A percentile compares a stretch with the other conserved stretches of the same genome.
These are phyloP conservation scores for Penicillium sp. DNA, from an alignment of 2,329 filamentous ascomycete genomes.

Conservation along the genomic window DNA sequence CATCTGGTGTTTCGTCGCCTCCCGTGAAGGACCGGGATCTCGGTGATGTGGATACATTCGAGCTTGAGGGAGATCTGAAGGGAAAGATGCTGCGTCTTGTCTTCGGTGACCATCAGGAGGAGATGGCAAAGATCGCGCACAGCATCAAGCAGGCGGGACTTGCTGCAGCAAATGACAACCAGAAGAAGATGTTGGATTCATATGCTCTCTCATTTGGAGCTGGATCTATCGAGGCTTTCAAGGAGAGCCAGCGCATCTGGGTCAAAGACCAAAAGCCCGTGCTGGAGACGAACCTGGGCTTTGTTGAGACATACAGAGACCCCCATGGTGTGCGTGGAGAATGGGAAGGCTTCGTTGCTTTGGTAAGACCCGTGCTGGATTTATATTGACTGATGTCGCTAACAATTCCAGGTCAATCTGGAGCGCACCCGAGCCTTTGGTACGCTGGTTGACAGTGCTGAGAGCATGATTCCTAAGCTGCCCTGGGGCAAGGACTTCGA, in stretches of 20 bases:
- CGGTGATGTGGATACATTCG: slow-evolving; percentile 62
- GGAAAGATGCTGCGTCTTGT: slow-evolving; percentile 69
- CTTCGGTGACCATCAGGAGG: slow-evolving; percentile 70
- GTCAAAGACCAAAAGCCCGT: slow-evolving; percentile 78
- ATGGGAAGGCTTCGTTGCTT: slow-evolving; percentile 80
- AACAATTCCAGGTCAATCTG: slow-evolving; percentile 63
- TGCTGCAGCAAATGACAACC: slow-evolving; percentile 69
- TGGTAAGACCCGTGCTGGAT: slow-evolving; percentile 34
- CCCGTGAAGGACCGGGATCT: slow-evolving; percentile 66
- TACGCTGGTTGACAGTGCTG: slow-evolving; percentile 76
- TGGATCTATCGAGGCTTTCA: slow-evolving; percentile 74
- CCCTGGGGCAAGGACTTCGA: slow-evolving; percentile 89
- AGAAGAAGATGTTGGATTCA: slow-evolving; percentile 69
- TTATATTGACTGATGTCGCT: slow-evolving; percentile 18
- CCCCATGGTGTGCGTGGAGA: slow-evolving; percentile 77
- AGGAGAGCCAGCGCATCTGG: slow-evolving; percentile 77
- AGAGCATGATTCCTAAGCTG: slow-evolving; percentile 79
- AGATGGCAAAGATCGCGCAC: slow-evolving; percentile 67
- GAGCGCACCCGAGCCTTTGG: slow-evolving; percentile 87
- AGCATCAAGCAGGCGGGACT: slow-evolving; percentile 67
- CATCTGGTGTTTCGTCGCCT: slow-evolving; percentile 62
- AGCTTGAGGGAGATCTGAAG: slow-evolving; percentile 58
- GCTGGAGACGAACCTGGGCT: slow-evolving; percentile 78
- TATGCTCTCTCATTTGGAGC: slow-evolving; percentile 73
- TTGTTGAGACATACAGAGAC: slow-evolving; percentile 83